Base-by-base conservation (phyloP, 208 protist species). In the Vickermania spadyakhi region DNA sequence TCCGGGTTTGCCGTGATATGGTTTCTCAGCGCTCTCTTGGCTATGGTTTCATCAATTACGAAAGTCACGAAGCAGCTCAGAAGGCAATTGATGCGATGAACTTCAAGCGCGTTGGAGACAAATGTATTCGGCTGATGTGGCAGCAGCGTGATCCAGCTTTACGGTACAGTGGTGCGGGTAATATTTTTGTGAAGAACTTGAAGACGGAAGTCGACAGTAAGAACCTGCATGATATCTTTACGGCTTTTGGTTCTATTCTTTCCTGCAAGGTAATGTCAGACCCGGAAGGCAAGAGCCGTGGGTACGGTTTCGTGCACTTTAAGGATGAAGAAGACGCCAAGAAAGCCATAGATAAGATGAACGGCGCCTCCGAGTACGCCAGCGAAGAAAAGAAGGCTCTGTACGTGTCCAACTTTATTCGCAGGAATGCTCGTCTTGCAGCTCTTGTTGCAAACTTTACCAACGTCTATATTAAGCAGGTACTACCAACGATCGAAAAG, bases 31-130 rank as follows among this genome's bases (percentile, higher is more conserved):
- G 93, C 63, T 99, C 97, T 2, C 88, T 99, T 36, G 97, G 96
- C 59, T 99, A 99, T 75, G 98, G 96, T 42, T 99, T 99, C 80
- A 97, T 99, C 31, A 99, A 99, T 89, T 99, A 97, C 70, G 93
- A 98, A 79, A 97, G 72, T 70, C 73, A 79, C 57, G 79, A 81
- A 26, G 97, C 98, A 73, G 98, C 98, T 13, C 95, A 98, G 64
- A 88, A 92, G 70, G 98, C 98, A 14, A 86, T 99, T 56, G 97
- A 99, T 67, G 97, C 94, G 26, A 74, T 99, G 62, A 99, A 99
- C 86, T 99, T 98, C 79, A 97, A 88, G 45, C 70, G 66, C 41
- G 91, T 99, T 28, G 91, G 94, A 25, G 89, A 84, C 60, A 92
- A 91, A 56, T 96, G 96, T 54, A 91, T 97, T 64, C 97, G 98